Percentiles rank a stretch among this genome's conserved stretches.
These are phyloP conservation scores for Ambrosiella xylebori DNA, from an alignment of 2,329 filamentous ascomycete genomes.

Conservation along the genomic window DNA sequence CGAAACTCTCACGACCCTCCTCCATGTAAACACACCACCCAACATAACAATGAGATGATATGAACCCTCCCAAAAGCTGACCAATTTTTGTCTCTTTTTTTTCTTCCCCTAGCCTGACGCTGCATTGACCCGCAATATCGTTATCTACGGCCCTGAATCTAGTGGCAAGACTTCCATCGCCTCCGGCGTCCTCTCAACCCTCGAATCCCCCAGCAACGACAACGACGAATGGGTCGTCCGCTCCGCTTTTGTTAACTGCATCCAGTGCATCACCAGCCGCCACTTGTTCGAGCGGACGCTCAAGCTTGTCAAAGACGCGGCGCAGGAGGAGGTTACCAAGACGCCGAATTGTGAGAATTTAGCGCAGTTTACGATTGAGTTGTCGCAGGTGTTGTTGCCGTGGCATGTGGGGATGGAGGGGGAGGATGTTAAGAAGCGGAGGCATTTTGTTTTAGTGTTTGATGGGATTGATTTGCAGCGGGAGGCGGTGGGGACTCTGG, in stretches of 20 bases:
- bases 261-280: constrained; percentile 14
- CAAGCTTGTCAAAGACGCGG: constrained; percentile 22
- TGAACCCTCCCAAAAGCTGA: background rate
- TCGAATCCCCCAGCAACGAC: background rate
- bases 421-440: constrained; percentile 18
- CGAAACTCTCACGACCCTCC: constrained; percentile 36
- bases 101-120: constrained; percentile 34
- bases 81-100: background rate
- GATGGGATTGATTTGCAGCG: constrained; percentile 75
- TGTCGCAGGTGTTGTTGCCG: constrained; percentile 40
- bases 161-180: constrained; percentile 71
- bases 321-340: constrained; percentile 21
- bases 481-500: constrained; percentile 60
- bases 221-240: constrained; percentile 3
- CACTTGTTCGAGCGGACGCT: constrained; percentile 41
- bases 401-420: constrained; percentile 2
- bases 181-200: constrained; percentile 17
- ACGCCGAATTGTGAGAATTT: constrained; percentile 59
- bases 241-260: constrained; percentile 9
- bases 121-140: constrained; percentile 56
- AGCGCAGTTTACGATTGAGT: constrained; percentile 55
- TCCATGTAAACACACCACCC: constrained; percentile 26
- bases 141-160: constrained; percentile 69
- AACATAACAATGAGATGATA: background rate
- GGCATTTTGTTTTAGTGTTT: constrained; percentile 59